Conservation (phyloP, 2,329 filamentous ascomycete genomes). For the Hortaea sp. region DNA sequence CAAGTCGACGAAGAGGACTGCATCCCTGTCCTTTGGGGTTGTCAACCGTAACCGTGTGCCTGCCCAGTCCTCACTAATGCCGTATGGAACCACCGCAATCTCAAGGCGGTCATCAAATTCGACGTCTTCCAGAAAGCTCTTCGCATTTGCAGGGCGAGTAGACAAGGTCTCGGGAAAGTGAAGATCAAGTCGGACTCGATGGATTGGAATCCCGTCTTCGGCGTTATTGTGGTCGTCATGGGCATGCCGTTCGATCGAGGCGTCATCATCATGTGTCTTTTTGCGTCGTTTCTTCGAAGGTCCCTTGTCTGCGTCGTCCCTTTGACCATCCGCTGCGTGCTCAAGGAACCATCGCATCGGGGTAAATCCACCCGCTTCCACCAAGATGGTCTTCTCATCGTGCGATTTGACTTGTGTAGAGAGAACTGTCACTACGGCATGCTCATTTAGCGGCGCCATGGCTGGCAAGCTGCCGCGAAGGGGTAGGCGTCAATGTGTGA, state of each 20-base stretch:
- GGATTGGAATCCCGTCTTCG: conserved; percentile 14
- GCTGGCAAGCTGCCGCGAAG: no score
- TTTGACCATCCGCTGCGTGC: conserved; percentile 7
- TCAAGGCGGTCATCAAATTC: conserved; percentile 11
- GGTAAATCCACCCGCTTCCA: conserved; percentile 23
- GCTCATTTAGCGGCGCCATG: conserved; percentile 8
- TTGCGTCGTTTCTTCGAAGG: conserved; percentile 16
- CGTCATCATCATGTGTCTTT: conserved; percentile 1
- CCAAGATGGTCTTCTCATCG: conserved; percentile 17
- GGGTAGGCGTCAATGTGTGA: no score
- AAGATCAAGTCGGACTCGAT: conserved; percentile 18
- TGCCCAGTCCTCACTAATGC: conserved; percentile 9
- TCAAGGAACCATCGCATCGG: conserved; percentile 23
- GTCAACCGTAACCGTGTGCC: conserved; percentile 13
- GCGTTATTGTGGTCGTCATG: neutral
- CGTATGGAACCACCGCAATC: conserved; percentile 10
- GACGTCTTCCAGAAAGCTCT: conserved; percentile 11
- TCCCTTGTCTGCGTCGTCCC: conserved; percentile 8
- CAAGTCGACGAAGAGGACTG: conserved; percentile 16
- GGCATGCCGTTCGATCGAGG: neutral
- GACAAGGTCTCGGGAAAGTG: conserved; percentile 15
- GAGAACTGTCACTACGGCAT: conserved; percentile 15
- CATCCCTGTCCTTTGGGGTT: conserved; percentile 6
- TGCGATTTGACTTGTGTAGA: conserved; percentile 17
- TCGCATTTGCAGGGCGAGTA: conserved; percentile 1